Percentiles rank a stretch among this genome's conserved stretches.
phyloP scores from a whole-genome alignment of 306 rosid genomes.

The Prinsepia uniflora region DNA sequence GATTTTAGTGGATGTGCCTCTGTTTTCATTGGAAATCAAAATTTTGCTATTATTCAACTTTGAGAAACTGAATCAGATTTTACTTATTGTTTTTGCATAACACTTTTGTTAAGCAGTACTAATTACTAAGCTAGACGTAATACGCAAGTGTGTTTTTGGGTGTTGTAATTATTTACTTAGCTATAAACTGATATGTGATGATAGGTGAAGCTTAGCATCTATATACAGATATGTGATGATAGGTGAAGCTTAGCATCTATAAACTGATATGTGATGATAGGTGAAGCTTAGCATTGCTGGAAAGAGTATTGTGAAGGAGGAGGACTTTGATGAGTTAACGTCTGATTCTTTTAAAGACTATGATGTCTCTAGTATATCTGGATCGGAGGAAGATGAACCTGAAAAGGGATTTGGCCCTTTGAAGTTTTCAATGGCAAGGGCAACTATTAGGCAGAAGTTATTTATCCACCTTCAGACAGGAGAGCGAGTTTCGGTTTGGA shows the following conservation, averaged over 20 bases:
- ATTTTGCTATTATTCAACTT: not conserved
- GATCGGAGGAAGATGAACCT: slow-evolving; percentile 72
- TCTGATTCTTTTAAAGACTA: slow-evolving; percentile 75
- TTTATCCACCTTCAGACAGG: slow-evolving; percentile 55
- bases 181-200: not conserved
- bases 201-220: slow-evolving; percentile 81
- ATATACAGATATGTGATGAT: slow-evolving; percentile 28
- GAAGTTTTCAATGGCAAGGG: slow-evolving; percentile 33
- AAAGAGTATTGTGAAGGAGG: slow-evolving; percentile 82
- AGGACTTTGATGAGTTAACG: slow-evolving; percentile 81
- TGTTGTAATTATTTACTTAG: slow-evolving; percentile 4
- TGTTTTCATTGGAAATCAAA: not conserved
- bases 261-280: slow-evolving; percentile 35
- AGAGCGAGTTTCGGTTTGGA: slow-evolving; percentile 73
- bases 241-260: slow-evolving; percentile 58
- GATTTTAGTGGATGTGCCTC: not conserved
- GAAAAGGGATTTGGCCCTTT: slow-evolving; percentile 39
- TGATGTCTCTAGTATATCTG: slow-evolving; percentile 93
- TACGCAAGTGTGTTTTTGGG: not conserved
- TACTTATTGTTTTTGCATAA: not conserved
- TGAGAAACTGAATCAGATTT: not conserved
- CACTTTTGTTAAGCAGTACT: not conserved
- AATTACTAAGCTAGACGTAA: not conserved
- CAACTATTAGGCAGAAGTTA: slow-evolving; percentile 45
- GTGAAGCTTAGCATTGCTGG: slow-evolving; percentile 88